Evolutionary conservation across 257 asterid species (phyloP).

Genomic region (Solanum medicagineum): DNA sequence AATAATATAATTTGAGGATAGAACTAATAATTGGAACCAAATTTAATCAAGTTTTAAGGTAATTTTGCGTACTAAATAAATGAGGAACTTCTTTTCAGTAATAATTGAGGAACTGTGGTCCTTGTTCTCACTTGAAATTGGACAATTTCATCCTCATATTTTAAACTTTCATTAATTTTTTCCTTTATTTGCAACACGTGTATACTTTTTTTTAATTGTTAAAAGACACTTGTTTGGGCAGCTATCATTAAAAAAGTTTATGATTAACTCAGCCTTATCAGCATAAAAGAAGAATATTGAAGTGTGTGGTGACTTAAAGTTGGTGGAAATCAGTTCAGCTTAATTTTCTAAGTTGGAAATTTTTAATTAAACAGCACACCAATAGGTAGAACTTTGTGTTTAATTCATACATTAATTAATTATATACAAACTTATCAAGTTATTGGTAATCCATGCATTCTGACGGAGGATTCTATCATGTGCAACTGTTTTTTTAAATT

Average conservation of each 20-base stretch:
- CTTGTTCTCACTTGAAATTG: too few relatives aligned
- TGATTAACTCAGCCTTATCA: not conserved
- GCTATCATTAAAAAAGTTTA: not conserved
- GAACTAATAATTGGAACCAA: too few relatives aligned
- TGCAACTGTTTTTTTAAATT: not conserved
- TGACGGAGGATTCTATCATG: not conserved
- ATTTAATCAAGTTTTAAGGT: too few relatives aligned
- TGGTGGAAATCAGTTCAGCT: not conserved
- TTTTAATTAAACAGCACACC: not conserved
- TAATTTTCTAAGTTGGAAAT: not conserved
- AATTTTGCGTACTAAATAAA: too few relatives aligned
- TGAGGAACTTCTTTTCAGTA: too few relatives aligned
- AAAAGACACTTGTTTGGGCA: not conserved
- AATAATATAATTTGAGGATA: too few relatives aligned
- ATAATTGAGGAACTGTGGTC: too few relatives aligned
- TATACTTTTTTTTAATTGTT: not conserved
- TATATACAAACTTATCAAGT: not conserved
- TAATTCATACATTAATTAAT: not conserved
- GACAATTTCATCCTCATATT: not conserved
- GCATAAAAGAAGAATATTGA: not conserved
- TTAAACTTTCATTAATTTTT: not conserved
- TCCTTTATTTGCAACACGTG: not conserved
- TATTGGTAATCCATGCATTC: not conserved
- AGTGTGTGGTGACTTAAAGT: not conserved
- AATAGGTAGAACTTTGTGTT: not conserved